Base-by-base conservation (phyloP, 305 asterid genomes). In the Fraxinus dipetala region DNA sequence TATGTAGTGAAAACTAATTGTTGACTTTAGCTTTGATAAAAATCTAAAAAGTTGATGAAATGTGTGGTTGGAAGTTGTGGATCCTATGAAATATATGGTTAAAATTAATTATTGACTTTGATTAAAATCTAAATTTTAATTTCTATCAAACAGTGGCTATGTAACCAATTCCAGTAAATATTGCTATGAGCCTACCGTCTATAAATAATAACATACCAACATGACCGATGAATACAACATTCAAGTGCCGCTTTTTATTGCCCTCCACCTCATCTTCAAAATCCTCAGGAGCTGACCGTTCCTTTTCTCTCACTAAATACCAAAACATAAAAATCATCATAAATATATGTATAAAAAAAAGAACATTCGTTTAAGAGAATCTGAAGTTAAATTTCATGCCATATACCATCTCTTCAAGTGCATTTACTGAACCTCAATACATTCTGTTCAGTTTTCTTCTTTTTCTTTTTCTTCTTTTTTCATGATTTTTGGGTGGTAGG, bases 171-270 rank as follows among this genome's bases (percentile, higher is more conserved):
- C 35, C 20, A 26, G 73, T 65, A 36, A 65, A 65, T 65, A 26
- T 0, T 26, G 18, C 34, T 26, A 18, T 63, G n/a, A 63, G 36
- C 73, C n/a, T 65, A 26, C 30, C 10, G 18, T 16, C 34, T 43
- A 28, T 51, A 70, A 54, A 69, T 70, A 73, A 78, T 45, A 70
- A 24, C 98, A 26, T 88, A 95, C 98, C 98, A 77, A 95, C 98
- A 79, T 95, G 98, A 45, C 98, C 98, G 54, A 95, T 95, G 85
- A 93, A 95, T 35, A 95, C 98, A 80, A 89, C 98, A 90, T 95
- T 95, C 89, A 95, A 84, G 82, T 95, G 98, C 38, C 98, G 88
- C 89, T 95, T 94, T 54, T 16, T 88, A 18, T 75, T 87, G 51
- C 81, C 87, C 26, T 91, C 93, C 80, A 4, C 84, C 76, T 81